Base-by-base conservation (phyloP, 768 basidiomycete species). In the Termitomyces titanicus region DNA sequence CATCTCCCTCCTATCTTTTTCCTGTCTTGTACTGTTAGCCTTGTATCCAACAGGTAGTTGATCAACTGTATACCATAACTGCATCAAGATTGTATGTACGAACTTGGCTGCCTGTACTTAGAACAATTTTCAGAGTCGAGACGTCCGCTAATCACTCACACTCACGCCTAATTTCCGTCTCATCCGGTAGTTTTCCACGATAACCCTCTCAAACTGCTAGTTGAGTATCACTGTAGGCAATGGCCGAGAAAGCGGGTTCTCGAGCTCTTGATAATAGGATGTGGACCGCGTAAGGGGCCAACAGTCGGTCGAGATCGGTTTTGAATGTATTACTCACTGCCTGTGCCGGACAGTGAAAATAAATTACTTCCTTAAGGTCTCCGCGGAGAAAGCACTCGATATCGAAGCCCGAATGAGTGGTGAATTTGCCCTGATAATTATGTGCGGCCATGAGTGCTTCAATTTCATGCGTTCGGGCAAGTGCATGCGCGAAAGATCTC, bases 41-140 rank as follows among this genome's bases (percentile, higher is more conserved):
- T 50, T 55, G 54, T 58, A 55, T 55, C 33, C 37, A 61, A 56
- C 51, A 55, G 47, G 38, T 47, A 51, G 50, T 47, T 42, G 22
- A 51, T 47, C 44, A 39, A 39, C 45, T 56, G 55, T 52, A 39
- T 39, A 51, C 18, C 52, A 25, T 53, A 38, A 42, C 48, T 44
- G 54, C 46, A 42, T 20, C 20, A 53, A 53, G 42, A 46, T 25
- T 45, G 24, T 46, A 46, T 46, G 34, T 45, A 37, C 43, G 40
- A 13, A 45, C 34, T 35, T 45, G 24, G 34, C 49, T 42, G 39
- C 20, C 42, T 51, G 50, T 29, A n/a, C n/a, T n/a, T n/a, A 35
- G 33, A 22, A 37, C 6, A n/a, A n/a, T 10, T 10, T 27, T 27
- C n/a, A 11, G 35, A 37, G 24, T 49, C 12, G 11, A 38, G 6